These are phyloP conservation scores for Obelidium mucronatum DNA, from an alignment of 192 early-diverging fungal species.

Conservation along the genomic window DNA sequence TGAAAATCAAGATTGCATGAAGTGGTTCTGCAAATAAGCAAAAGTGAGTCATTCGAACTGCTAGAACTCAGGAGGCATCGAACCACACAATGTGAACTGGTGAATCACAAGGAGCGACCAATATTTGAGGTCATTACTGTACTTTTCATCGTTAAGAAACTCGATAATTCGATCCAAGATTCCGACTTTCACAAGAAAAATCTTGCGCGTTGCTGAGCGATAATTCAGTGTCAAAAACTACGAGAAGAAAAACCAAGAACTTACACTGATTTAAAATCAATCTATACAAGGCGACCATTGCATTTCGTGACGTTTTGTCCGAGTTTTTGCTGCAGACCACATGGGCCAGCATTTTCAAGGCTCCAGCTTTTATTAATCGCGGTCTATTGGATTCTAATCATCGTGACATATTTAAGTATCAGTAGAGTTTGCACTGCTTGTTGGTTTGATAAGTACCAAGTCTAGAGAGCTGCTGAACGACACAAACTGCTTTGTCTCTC, in stretches of 20 bases:
- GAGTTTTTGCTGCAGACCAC: conserved; percentile 56
- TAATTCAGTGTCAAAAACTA: conserved; percentile 17
- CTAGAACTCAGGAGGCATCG: background rate
- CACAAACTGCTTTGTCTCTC: conserved; percentile 65
- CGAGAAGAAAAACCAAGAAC: conserved; percentile 4
- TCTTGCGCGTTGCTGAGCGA: conserved; percentile 52
- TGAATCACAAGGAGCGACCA: conserved; percentile 81
- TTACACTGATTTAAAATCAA: conserved; percentile 67
- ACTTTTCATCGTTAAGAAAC: conserved; percentile 60
- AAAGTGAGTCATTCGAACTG: background rate
- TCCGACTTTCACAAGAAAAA: conserved; percentile 63
- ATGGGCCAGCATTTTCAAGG: conserved; percentile 63
- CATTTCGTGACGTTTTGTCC: conserved; percentile 67
- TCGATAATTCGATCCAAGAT: conserved; percentile 64
- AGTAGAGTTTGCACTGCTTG: background rate
- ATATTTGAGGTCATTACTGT: conserved; percentile 79
- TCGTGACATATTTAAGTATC: too few species aligned
- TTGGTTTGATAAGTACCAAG: too few species aligned
- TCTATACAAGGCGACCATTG: conserved; percentile 74
- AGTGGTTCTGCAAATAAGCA: conserved; percentile 53
- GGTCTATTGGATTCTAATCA: conserved; percentile 68
- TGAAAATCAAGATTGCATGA: conserved; percentile 57
- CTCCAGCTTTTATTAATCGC: conserved; percentile 64
- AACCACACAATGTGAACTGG: conserved; percentile 74
- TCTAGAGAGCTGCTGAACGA: conserved; percentile 72